Percentiles rank a stretch among this genome's conserved stretches.
Evolutionary conservation across 768 basidiomycete species (phyloP).

Genomic region (Mycena albidolilacea): DNA sequence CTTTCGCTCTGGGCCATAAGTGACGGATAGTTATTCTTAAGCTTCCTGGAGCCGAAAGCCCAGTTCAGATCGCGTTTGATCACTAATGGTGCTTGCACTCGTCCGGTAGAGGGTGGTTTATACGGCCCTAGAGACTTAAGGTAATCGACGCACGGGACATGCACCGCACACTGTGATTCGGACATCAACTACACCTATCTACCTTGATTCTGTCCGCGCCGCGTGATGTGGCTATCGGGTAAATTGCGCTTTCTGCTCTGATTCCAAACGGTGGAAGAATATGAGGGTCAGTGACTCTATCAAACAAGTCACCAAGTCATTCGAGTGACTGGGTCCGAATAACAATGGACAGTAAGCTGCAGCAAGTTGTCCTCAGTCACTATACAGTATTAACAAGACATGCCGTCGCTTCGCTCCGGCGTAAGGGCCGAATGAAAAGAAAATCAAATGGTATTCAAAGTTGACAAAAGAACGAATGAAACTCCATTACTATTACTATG

Average conservation of each 20-base stretch:
- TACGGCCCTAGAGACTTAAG: background rate
- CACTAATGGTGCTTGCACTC: conserved; percentile 7
- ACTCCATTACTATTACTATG: background rate
- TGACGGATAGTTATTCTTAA: background rate
- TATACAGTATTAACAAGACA: background rate
- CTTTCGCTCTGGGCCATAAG: too few relatives aligned
- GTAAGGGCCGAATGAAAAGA: background rate
- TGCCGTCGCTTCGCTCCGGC: background rate
- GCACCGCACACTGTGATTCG: too few relatives aligned
- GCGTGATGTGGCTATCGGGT: background rate
- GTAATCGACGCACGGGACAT: too few relatives aligned
- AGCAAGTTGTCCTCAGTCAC: background rate
- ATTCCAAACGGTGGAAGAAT: background rate
- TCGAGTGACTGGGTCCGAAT: background rate
- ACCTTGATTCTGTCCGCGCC: background rate
- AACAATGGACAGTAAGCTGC: background rate
- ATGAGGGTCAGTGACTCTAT: background rate
- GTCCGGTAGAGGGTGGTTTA: conserved; percentile 3
- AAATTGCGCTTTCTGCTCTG: background rate
- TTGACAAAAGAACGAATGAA: too few relatives aligned
- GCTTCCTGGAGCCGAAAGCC: conserved; percentile 13
- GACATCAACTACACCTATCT: background rate
- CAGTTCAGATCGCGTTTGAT: conserved; percentile 10
- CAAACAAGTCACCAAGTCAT: background rate
- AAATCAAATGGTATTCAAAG: background rate